A percentile compares a stretch with the other conserved stretches of the same genome.
Evolutionary conservation across 1,284 basidiomycete species (phyloP).

Genomic region (Cronartium quercuum): DNA sequence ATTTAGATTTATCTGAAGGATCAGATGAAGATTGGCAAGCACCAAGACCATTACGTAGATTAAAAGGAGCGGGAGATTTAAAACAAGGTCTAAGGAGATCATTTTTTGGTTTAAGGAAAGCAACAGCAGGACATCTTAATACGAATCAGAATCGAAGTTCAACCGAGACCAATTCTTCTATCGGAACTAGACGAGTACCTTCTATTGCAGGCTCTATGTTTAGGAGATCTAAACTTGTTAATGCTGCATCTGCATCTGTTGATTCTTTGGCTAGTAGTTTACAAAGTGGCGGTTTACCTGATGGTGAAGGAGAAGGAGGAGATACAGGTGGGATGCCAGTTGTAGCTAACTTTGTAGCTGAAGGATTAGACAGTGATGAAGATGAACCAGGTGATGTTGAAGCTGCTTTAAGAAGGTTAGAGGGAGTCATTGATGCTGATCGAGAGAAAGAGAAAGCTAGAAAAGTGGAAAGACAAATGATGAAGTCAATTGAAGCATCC

Average conservation of each 20-base stretch:
- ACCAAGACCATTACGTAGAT: constrained; percentile 43
- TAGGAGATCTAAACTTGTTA: constrained; percentile 15
- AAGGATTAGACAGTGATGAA: constrained; percentile 60
- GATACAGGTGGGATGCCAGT: constrained; percentile 38
- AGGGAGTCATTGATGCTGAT: constrained; percentile 71
- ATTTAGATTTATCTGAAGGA: constrained; percentile 45
- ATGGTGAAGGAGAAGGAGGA: constrained; percentile 39
- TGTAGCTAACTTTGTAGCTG: constrained; percentile 61
- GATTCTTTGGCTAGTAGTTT: neutral
- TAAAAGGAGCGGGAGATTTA: constrained; percentile 44
- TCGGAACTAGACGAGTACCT: constrained; percentile 37
- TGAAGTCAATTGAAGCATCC: constrained; percentile 31
- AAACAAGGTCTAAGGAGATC: constrained; percentile 47
- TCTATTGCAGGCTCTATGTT: constrained; percentile 37
- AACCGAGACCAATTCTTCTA: constrained; percentile 38
- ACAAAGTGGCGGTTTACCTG: neutral
- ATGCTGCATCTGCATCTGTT: neutral
- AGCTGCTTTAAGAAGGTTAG: constrained; percentile 66
- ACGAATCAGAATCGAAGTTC: constrained; percentile 5
- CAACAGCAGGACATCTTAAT: neutral
- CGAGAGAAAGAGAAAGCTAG: constrained; percentile 62
- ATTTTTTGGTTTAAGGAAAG: constrained; percentile 16
- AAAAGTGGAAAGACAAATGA: constrained; percentile 75
- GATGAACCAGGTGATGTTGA: constrained; percentile 67
- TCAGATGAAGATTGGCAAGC: constrained; percentile 41